These are phyloP conservation scores for Iodosphaeria phyllophila DNA, from an alignment of 2,329 filamentous ascomycete species.

Conservation along the genomic window DNA sequence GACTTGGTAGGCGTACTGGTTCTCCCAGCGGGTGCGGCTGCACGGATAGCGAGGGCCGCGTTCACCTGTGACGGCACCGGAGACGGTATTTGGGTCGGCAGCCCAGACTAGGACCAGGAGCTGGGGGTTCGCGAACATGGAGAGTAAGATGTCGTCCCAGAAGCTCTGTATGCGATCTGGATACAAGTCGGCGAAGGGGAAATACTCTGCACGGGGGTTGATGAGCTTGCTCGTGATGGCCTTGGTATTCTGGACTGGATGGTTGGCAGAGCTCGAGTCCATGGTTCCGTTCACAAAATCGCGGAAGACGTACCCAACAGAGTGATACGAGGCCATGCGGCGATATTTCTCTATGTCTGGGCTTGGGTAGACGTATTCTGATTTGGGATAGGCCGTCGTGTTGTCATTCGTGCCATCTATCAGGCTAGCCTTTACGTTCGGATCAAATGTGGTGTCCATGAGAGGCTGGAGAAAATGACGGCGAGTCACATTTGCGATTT, in stretches of 20 bases:
- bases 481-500: slow-evolving; percentile 10
- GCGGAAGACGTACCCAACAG: slow-evolving; percentile 15
- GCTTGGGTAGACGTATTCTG: slow-evolving; percentile 13
- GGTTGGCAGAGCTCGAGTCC: slow-evolving; percentile 8
- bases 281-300: slow-evolving; percentile 15
- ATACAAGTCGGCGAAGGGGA: slow-evolving; percentile 11
- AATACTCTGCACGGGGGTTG: slow-evolving; percentile 14
- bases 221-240: slow-evolving; percentile 24
- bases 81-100: slow-evolving; percentile 8
- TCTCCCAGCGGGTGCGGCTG: slow-evolving; percentile 12
- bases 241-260: slow-evolving; percentile 12
- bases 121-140: slow-evolving; percentile 16
- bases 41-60: slow-evolving; percentile 13
- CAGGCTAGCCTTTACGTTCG: slow-evolving; percentile 9
- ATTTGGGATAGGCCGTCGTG: slow-evolving; percentile 12
- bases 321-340: slow-evolving; percentile 15
- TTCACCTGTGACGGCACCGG: slow-evolving; percentile 8
- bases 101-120: slow-evolving; percentile 18
- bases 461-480: slow-evolving; percentile 12
- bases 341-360: slow-evolving; percentile 11
- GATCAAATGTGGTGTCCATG: slow-evolving; percentile 15
- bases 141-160: slow-evolving; percentile 19
- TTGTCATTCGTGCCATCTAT: slow-evolving; percentile 20
- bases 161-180: slow-evolving; percentile 12
- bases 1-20: slow-evolving; percentile 15